Base-by-base conservation (phyloP, 345 rosid genomes). In the Kandelia obovata region DNA sequence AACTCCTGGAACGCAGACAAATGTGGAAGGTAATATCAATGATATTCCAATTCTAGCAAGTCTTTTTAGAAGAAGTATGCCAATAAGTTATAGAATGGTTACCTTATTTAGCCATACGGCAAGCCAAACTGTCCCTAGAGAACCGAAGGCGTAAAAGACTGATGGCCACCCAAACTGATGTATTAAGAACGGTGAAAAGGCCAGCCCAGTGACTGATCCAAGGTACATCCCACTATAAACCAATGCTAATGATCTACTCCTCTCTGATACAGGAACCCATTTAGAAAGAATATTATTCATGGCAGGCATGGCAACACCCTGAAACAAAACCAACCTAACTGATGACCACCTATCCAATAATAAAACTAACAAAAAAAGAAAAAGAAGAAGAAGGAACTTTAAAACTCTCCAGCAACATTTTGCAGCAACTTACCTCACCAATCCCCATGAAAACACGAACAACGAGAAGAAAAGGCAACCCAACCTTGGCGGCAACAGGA, bases 291-390 rank as follows among this genome's bases (percentile, higher is more conserved):
- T 91, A 72, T 91, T 94, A 69, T 91, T 94, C 98, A 94, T 94
- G 57, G 98, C 98, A 72, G 98, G 97, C 98, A 94, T 88, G 58
- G 98, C 97, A 83, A 94, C 97, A 79, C 98, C 97, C 98, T 94
- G 78, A 17, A 77, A 60, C 7, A 78, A 47, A 65, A 58, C 62
- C 61, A 56, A 62, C 53, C 46, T 7, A 53, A 68, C 51, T 56
- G 59, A 23, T 25, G 19, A 71, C 58, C 17, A 8, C 10, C 32
- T 21, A 27, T 39, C 26, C 32, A 27, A 34, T 62, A 21, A 56
- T 19, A 28, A 28, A 55, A 62, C 32, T 51, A 15, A 30, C 7
- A 30, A 20, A 59, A 13, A 13, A 11, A 16, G 1, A 21, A 21
- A 21, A 21, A 21, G 21, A 21, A 21, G 21, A 21, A 21, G 21